phyloP scores from a whole-genome alignment of 768 basidiomycete genomes.

The Mycena epipterygia region DNA sequence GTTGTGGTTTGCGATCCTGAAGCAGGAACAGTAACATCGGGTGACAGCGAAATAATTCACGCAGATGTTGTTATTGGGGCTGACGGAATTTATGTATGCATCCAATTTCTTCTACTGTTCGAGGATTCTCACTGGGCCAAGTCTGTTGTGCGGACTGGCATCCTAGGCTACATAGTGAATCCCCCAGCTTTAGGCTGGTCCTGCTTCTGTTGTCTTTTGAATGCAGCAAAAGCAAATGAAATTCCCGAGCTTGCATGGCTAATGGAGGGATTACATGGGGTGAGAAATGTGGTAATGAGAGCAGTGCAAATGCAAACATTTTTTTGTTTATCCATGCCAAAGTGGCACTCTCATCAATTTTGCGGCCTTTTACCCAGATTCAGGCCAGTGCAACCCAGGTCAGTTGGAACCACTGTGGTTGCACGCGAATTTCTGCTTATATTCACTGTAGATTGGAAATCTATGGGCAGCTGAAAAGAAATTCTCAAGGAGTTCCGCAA shows the following conservation, averaged over 20 bases:
- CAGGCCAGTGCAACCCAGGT: neutral
- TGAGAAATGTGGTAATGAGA: neutral
- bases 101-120: neutral
- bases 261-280: neutral
- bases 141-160: slow-evolving; percentile 19
- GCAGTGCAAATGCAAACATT: neutral
- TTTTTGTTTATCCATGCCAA: slow-evolving; percentile 4
- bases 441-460: neutral
- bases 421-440: too few species aligned
- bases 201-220: slow-evolving; percentile 16
- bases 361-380: neutral
- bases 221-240: neutral
- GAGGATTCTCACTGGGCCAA: neutral
- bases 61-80: slow-evolving; percentile 41
- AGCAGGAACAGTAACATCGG: slow-evolving; percentile 48
- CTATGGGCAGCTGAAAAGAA: neutral
- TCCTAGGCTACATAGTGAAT: neutral
- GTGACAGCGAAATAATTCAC: slow-evolving; percentile 47
- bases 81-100: slow-evolving; percentile 31
- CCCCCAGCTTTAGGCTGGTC: slow-evolving; percentile 3
- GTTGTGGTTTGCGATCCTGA: slow-evolving; percentile 39
- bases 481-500: neutral
- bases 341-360: slow-evolving; percentile 16
- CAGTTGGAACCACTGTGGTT: too few species aligned
- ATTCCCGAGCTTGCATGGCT: slow-evolving; percentile 19